Conservation (phyloP, 2,329 filamentous ascomycete genomes). For the Aspergillus costaricaensis region DNA sequence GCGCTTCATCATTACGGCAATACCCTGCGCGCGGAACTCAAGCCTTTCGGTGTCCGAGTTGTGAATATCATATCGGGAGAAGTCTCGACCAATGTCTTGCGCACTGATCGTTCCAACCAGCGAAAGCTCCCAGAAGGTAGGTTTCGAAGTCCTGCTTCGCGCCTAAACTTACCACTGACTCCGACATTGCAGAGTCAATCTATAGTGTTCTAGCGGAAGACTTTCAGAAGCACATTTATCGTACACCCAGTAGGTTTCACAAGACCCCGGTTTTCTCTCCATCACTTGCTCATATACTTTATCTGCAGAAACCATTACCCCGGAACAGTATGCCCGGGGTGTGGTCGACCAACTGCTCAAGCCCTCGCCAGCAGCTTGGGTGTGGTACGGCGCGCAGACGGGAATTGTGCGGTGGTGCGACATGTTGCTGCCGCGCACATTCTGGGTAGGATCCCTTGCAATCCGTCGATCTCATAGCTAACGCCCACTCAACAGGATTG, state of each 20-base stretch:
- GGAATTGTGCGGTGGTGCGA: not conserved
- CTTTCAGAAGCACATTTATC: not conserved
- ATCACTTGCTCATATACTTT: not conserved
- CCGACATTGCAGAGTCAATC: not conserved
- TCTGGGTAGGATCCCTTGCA: not conserved
- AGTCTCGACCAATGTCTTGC: constrained; percentile 11
- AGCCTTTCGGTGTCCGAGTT: constrained; percentile 10
- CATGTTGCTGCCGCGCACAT: not conserved
- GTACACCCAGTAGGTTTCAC: not conserved
- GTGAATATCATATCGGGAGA: constrained; percentile 15
- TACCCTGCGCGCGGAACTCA: constrained; percentile 13
- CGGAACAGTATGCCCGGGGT: not conserved
- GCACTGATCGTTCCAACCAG: not conserved
- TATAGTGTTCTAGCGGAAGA: not conserved
- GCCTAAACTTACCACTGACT: no score
- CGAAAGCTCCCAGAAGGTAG: not conserved
- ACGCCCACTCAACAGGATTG: no score
- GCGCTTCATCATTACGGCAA: constrained; percentile 12
- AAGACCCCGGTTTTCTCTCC: no score
- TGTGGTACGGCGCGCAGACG: not conserved
- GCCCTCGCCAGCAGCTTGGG: not conserved
- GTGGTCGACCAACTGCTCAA: not conserved
- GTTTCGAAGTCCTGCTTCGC: no score
- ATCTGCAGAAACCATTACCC: not conserved
- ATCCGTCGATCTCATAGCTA: no score